Evolutionary conservation across 495 filamentous ascomycete species (phyloP).

Genomic region (Penicillium fimorum): DNA sequence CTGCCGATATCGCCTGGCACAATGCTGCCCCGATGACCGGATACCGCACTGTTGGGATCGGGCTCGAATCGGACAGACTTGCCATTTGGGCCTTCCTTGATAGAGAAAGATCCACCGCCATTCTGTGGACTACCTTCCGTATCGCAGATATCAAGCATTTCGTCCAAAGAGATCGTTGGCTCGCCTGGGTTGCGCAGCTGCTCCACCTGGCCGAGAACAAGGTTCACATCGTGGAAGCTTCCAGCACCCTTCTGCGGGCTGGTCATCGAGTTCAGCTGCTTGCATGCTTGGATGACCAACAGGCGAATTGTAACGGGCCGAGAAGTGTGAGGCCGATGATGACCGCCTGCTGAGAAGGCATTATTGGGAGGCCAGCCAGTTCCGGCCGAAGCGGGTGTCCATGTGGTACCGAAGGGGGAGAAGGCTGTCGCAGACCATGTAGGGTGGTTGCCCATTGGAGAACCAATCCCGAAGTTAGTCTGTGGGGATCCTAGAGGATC

Average conservation of each 20-base stretch:
- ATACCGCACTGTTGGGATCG: constrained; percentile 42
- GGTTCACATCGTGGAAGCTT: constrained; percentile 65
- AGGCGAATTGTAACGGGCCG: constrained; percentile 58
- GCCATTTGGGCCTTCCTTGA: constrained; percentile 51
- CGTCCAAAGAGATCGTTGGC: constrained; percentile 59
- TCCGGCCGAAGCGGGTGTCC: constrained; percentile 27
- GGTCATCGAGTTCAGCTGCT: constrained; percentile 47
- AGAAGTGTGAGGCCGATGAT: constrained; percentile 47
- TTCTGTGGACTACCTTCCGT: constrained; percentile 85
- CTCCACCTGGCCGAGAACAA: constrained; percentile 66
- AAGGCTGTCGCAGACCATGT: constrained; percentile 46
- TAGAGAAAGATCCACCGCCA: constrained; percentile 80
- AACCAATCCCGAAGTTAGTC: constrained; percentile 31
- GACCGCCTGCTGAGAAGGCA: constrained; percentile 47
- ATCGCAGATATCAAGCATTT: constrained; percentile 87
- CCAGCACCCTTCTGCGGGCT: constrained; percentile 32
- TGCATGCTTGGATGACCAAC: constrained; percentile 59
- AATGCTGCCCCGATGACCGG: constrained; percentile 43
- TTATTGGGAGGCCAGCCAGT: constrained; percentile 50
- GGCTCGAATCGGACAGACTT: constrained; percentile 64
- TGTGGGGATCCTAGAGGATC: constrained; percentile 47
- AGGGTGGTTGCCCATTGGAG: constrained; percentile 35
- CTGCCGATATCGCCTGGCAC: constrained; percentile 53
- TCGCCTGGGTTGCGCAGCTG: constrained; percentile 55
- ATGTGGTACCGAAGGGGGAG: constrained; percentile 36